Evolutionary conservation across 768 basidiomycete species (phyloP).

Genomic region (Termitomyces sp.): DNA sequence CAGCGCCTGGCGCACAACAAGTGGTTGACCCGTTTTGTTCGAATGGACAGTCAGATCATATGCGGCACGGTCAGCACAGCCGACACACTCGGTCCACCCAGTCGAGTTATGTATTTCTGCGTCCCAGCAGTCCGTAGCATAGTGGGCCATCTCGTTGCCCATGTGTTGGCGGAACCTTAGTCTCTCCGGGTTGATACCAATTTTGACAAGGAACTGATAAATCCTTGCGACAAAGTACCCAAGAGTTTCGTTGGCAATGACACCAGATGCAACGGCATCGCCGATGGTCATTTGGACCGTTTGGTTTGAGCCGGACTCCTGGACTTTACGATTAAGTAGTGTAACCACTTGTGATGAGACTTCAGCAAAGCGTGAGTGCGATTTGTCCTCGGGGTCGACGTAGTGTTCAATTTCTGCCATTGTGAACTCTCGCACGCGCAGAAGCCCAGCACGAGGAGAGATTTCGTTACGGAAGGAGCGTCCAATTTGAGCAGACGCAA

Average conservation of each 20-base stretch:
- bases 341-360: constrained; percentile 68
- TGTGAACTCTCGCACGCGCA: constrained; percentile 97
- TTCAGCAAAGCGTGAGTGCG: constrained; percentile 78
- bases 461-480: constrained; percentile 98
- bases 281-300: constrained; percentile 69
- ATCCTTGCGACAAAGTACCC: constrained; percentile 97
- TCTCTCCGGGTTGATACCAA: constrained; percentile 80
- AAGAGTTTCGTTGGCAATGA: constrained; percentile 95
- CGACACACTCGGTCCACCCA: constrained; percentile 98
- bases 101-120: constrained; percentile 91
- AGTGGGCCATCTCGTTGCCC: constrained; percentile 99
- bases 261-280: constrained; percentile 79
- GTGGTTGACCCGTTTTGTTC: constrained; percentile 73
- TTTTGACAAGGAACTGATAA: constrained; percentile 80
- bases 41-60: constrained; percentile 93
- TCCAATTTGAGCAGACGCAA: constrained; percentile 96
- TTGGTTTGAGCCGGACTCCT: constrained; percentile 65
- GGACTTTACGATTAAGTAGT: constrained; percentile 81
- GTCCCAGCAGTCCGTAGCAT: constrained; percentile 99
- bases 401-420: constrained; percentile 99
- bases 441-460: constrained; percentile 90
- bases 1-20: constrained; percentile 82
- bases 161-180: constrained; percentile 97
- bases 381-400: constrained; percentile 92
- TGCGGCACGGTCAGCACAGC: constrained; percentile 96